These are phyloP conservation scores for Parmelia sp. DNA, from an alignment of 495 filamentous ascomycete genomes.

Conservation along the genomic window DNA sequence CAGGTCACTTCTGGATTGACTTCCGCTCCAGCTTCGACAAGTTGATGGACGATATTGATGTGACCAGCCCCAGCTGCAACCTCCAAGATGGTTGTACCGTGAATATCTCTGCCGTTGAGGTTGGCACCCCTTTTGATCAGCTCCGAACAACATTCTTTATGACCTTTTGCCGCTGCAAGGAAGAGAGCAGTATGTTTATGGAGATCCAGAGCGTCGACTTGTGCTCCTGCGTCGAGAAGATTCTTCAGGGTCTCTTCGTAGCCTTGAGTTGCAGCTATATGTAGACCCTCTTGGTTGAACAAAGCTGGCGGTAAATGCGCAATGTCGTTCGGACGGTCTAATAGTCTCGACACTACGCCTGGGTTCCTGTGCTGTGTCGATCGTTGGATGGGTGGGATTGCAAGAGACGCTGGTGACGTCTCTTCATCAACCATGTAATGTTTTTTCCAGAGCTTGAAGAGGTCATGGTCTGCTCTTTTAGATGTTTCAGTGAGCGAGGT, in stretches of 20 bases:
- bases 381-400: not conserved
- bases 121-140: not conserved
- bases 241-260: not conserved
- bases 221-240: not conserved
- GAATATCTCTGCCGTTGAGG: not conserved
- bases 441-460: not conserved
- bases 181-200: not conserved
- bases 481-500: not conserved
- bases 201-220: not conserved
- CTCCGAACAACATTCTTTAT: not conserved
- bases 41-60: not conserved
- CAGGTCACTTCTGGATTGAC: not conserved
- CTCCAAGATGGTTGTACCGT: constrained; percentile 1
- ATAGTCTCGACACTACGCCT: not conserved
- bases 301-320: not conserved
- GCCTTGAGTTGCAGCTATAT: not conserved
- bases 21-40: not conserved
- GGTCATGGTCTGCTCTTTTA: not conserved
- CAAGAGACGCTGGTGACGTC: not conserved
- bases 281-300: not conserved
- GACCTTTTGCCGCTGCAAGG: constrained; percentile 1
- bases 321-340: not conserved
- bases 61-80: constrained; percentile 2
- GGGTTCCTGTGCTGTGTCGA: not conserved
- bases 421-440: not conserved